Base-by-base conservation (phyloP, 805 yeast species). In the Ogataea nonfermentans region DNA sequence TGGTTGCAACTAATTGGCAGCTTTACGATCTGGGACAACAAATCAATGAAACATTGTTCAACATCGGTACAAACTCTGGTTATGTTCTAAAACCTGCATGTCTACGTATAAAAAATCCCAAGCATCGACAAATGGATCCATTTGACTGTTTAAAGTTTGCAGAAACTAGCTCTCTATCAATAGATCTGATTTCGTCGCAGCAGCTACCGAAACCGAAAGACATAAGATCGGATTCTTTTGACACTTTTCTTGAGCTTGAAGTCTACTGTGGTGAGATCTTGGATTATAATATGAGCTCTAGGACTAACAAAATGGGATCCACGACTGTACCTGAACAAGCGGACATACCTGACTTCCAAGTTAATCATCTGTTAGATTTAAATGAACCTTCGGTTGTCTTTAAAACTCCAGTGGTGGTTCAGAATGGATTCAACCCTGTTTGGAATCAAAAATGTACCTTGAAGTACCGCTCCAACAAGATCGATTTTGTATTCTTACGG, bases 1-100 rank as follows among this genome's bases (percentile, higher is more conserved):
- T 93, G 88, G 98, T 86, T 4, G 98, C 99, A 0, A 81, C 96
- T 0, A 93, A 91, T 57, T 91, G 97, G 97, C 99, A 91, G 61
- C 82, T 93, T 0, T 82, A 78, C 57, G 99, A 93, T 56, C 43
- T 79, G 12, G 96, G 97, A 0, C 91, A 90, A 56, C 96, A 89
- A 56, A 54, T 93, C 9, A 90, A 89, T 58, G 84, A 84, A 46
- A 86, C 96, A 3, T 65, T 89, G 74, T 88, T 91, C 60, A 77
- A 76, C 35, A 61, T 73, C 11, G 74, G 76, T 0, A 67, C 71
- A 10, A 73, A 68, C 31, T 65, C 73, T 0, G 99, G 99, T 0
- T 93, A 87, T 56, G 78, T 84, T 6, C 63, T 86, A 33, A 93
- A 93, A 54, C 96, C 97, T 4, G 15, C 13, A 2, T 36, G 34